These are phyloP conservation scores for Vararia minispora DNA, from an alignment of 768 basidiomycete genomes.

Conservation along the genomic window DNA sequence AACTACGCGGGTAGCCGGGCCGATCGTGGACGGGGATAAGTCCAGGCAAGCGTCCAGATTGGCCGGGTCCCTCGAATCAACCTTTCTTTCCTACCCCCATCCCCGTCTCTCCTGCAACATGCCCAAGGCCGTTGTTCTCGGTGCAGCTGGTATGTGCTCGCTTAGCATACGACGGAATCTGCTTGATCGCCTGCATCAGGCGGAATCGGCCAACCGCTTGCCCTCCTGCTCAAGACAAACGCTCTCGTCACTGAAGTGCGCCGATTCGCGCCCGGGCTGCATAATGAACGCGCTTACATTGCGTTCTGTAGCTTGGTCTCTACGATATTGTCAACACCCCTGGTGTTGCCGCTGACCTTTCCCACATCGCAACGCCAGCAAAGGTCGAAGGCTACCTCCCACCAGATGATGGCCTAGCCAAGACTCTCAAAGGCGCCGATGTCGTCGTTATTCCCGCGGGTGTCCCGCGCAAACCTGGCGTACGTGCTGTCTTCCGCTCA, in stretches of 20 bases:
- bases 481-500: constrained; percentile 27
- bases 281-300: not conserved
- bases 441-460: constrained; percentile 94
- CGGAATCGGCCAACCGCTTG: constrained; percentile 94
- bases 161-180: not conserved
- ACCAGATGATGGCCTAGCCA: constrained; percentile 72
- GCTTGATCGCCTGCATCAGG: constrained; percentile 31
- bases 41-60: too few relatives aligned
- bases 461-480: constrained; percentile 90
- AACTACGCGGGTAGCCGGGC: too few relatives aligned
- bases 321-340: constrained; percentile 98
- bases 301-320: constrained; percentile 51
- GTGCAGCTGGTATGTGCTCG: constrained; percentile 66
- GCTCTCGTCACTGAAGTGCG: constrained; percentile 66
- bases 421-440: constrained; percentile 75
- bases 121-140: constrained; percentile 89
- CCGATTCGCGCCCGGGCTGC: not conserved
- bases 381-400: constrained; percentile 76
- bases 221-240: constrained; percentile 84
- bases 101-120: constrained; percentile 20
- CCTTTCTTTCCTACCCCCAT: constrained; percentile 1
- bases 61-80: too few relatives aligned
- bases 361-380: constrained; percentile 85
- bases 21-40: too few relatives aligned
- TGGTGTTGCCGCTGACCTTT: constrained; percentile 91